Base-by-base conservation (phyloP, 805 yeast genomes). In the Kregervanrija pseudodelftensis region DNA sequence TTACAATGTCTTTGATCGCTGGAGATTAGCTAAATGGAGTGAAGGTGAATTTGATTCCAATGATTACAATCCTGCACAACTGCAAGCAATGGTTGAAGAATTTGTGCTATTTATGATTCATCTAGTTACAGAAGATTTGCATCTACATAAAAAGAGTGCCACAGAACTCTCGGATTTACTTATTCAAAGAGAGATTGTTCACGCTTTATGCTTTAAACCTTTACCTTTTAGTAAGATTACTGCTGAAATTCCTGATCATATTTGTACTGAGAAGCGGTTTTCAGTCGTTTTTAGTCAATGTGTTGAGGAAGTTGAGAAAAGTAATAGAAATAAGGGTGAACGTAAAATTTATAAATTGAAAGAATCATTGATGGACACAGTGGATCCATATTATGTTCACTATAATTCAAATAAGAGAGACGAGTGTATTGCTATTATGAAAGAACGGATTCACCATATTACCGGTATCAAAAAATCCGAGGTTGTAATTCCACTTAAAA, bases 321-420 rank as follows among this genome's bases (percentile, higher is more conserved):
- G 33, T 8, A 22, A 36, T 10, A n/a, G 28, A n/a, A 38, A 34
- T 34, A 73, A 14, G 61, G 73, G 17, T 84, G 84, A 50, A 63
- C 72, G 16, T 87, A 95, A 58, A 2, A 59, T 75, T 22, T 91
- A 85, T 61, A 68, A 78, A 28, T 69, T 93, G 48, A 88, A 85
- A 56, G 71, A 74, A 3, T 72, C 78, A 41, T 65, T 66, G 30
- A 70, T 65, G 44, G 68, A 66, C 1, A 66, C 72, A 28, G 75
- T 90, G 37, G 93, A 91, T 59, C 95, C 97, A 0, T 90, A 78
- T 56, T 91, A 82, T 58, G 72, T 85, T 47, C 89, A 88, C 53
- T 84, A 83, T 54, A 69, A 84, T 0, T 67, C 91, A 0, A 88
- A 88, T 53, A 80, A 79, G 43, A 76, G 91, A 44, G 96, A 88